Evolutionary conservation across 2,329 filamentous ascomycete species (phyloP).

Genomic region (Diplodia corticola): DNA sequence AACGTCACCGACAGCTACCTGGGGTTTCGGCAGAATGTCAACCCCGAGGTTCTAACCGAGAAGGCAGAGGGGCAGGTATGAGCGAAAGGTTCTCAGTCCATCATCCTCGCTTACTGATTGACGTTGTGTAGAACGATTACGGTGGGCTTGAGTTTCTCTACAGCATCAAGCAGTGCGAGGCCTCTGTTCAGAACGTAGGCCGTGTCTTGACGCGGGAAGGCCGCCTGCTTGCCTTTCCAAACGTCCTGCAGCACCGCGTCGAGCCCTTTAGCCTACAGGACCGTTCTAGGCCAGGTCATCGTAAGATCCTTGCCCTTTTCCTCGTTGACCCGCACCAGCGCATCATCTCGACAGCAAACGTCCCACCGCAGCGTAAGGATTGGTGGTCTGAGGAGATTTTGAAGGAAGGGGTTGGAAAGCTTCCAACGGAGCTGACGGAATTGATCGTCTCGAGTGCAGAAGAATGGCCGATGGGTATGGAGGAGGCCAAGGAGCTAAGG

Average conservation of each 20-base stretch:
- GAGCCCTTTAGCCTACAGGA: constrained; percentile 54
- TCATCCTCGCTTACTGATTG: constrained; percentile 27
- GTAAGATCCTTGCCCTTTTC: constrained; percentile 59
- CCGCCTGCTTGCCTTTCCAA: constrained; percentile 59
- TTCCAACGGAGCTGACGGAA: constrained; percentile 27
- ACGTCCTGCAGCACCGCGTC: constrained; percentile 54
- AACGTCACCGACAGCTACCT: constrained; percentile 59
- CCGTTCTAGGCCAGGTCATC: constrained; percentile 53
- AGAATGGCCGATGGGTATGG: constrained; percentile 25
- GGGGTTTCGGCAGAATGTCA: constrained; percentile 47
- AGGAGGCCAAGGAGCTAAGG: constrained; percentile 27
- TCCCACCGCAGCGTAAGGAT: constrained; percentile 52
- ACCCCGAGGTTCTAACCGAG: constrained; percentile 22
- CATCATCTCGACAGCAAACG: constrained; percentile 54
- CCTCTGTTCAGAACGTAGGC: constrained; percentile 49
- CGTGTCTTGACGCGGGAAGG: constrained; percentile 49
- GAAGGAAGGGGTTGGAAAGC: neutral
- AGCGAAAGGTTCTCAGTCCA: constrained; percentile 25
- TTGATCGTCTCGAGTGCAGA: constrained; percentile 20
- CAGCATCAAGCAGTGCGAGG: constrained; percentile 39
- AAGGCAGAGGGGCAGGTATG: neutral
- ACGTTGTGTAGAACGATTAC: constrained; percentile 37
- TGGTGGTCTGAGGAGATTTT: constrained; percentile 44
- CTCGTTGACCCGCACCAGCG: constrained; percentile 58
- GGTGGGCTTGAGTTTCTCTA: constrained; percentile 40